A percentile compares a stretch with the other conserved stretches of the same genome.
Evolutionary conservation across 345 rosid species (phyloP).

Genomic region (Arabidopsis suecica): DNA sequence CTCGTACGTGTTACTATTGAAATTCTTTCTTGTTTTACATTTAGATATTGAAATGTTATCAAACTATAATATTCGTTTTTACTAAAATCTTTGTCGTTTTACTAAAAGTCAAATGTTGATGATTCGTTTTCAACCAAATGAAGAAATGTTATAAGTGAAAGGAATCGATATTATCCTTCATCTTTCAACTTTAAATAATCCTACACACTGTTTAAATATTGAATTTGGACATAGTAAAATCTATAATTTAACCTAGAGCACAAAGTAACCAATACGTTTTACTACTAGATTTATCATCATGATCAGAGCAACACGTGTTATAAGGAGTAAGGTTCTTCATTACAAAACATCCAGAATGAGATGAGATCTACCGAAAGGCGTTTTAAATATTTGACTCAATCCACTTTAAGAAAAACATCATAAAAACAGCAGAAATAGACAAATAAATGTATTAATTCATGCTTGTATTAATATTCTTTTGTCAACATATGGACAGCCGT

Average conservation of each 20-base stretch:
- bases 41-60: background rate
- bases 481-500: slow-evolving; percentile 1
- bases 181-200: background rate
- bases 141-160: slow-evolving; percentile 4
- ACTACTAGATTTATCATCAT: background rate
- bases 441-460: background rate
- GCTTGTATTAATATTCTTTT: background rate
- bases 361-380: slow-evolving; percentile 30
- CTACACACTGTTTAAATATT: background rate
- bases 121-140: background rate
- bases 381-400: slow-evolving; percentile 27
- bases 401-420: slow-evolving; percentile 7
- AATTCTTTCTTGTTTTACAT: background rate
- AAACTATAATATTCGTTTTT: background rate
- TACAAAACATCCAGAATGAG: slow-evolving; percentile 8
- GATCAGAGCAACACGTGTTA: slow-evolving; percentile 30
- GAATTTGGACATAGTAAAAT: background rate
- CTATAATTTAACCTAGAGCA: background rate
- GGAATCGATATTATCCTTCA: background rate
- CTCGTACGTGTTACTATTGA: background rate
- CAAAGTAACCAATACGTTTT: too few species aligned
- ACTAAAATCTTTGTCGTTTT: too few species aligned
- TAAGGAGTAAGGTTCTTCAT: slow-evolving; percentile 1
- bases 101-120: background rate
- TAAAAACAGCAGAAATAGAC: background rate